Percentiles rank a stretch among this genome's conserved stretches.
These are phyloP conservation scores for Bolboschoenoplectus hybrid DNA, from an alignment of 202 grass and related monocot genomes.

Conservation along the genomic window DNA sequence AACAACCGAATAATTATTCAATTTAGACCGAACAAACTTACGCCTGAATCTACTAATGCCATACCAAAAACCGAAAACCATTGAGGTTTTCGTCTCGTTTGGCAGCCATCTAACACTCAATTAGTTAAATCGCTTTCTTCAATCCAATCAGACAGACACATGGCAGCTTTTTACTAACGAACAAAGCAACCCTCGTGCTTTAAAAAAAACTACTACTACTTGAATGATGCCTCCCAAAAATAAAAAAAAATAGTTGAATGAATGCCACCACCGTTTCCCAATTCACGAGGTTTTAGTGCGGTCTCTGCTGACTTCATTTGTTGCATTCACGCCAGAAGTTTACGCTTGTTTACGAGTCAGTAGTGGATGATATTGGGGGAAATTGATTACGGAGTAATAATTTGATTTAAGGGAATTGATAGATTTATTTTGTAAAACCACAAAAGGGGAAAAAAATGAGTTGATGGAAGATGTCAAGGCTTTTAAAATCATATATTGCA, in stretches of 20 bases:
- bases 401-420: too few species aligned
- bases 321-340: not conserved
- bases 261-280: constrained; percentile 40
- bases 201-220: not conserved
- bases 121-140: not conserved
- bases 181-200: constrained; percentile 37
- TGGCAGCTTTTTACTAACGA: constrained; percentile 36
- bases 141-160: constrained; percentile 16
- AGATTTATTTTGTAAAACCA: too few species aligned
- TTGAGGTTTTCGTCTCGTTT: not conserved
- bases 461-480: too few species aligned
- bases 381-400: too few species aligned
- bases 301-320: not conserved
- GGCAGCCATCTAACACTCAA: not conserved
- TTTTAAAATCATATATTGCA: too few species aligned
- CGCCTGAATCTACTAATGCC: not conserved
- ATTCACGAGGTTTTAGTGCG: constrained; percentile 33
- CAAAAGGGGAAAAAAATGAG: too few species aligned
- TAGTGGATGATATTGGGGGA: too few species aligned
- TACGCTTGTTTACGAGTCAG: not conserved
- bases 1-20: not conserved
- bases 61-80: not conserved
- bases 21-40: not conserved
- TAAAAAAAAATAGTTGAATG: not conserved
- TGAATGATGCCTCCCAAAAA: not conserved